Conservation (phyloP, 805 yeast species). For the Novakomyces olei region DNA sequence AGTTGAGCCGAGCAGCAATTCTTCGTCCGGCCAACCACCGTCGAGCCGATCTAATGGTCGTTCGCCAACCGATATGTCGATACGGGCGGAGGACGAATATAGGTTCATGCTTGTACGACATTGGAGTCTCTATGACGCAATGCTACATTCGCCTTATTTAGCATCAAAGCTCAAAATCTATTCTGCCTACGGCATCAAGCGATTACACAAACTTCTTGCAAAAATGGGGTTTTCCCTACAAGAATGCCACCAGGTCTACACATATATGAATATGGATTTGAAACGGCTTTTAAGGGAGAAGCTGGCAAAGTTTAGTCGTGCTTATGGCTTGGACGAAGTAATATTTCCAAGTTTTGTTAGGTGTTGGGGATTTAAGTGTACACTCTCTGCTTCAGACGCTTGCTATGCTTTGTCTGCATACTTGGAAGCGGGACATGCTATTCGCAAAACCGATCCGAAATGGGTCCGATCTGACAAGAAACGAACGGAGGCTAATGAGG, state of each 20-base stretch:
- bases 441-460: too few relatives aligned
- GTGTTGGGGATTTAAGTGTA: constrained; percentile 70
- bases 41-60: constrained; percentile 8
- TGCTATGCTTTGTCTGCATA: constrained; percentile 75
- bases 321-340: constrained; percentile 64
- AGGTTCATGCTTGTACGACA: constrained; percentile 69
- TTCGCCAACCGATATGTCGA: constrained; percentile 14
- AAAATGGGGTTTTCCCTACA: constrained; percentile 83
- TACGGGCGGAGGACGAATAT: constrained; percentile 63
- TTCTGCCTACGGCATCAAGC: constrained; percentile 78
- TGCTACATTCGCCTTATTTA: constrained; percentile 74
- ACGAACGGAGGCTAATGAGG: constrained; percentile 2
- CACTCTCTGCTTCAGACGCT: constrained; percentile 76
- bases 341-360: constrained; percentile 71
- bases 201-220: constrained; percentile 77
- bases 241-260: constrained; percentile 82
- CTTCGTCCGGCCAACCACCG: constrained; percentile 6
- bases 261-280: constrained; percentile 60
- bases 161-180: constrained; percentile 71
- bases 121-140: constrained; percentile 81
- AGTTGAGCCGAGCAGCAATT: constrained; percentile 9
- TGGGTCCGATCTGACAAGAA: constrained; percentile 9
- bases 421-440: constrained; percentile 27
- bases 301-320: constrained; percentile 44
- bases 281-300: constrained; percentile 51